Percentiles rank a stretch among this genome's conserved stretches.
phyloP scores from a whole-genome alignment of 345 rosid genomes.

The Melaleuca alternifolia region DNA sequence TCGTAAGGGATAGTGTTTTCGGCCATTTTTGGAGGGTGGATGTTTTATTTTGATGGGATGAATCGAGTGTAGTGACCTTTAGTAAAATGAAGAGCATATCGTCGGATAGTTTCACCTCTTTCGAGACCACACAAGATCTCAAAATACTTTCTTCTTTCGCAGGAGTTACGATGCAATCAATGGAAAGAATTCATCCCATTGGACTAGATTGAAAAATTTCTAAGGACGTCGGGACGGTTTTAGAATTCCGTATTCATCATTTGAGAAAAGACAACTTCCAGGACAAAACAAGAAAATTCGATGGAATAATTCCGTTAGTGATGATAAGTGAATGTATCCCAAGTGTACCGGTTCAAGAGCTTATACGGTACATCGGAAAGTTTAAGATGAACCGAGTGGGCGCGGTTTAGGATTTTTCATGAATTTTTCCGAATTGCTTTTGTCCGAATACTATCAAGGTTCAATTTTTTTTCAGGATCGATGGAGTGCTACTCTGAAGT shows the following conservation, averaged over 20 bases:
- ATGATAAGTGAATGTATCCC: not conserved
- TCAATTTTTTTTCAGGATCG: not conserved
- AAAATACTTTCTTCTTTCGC: rapidly evolving
- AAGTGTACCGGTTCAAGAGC: rapidly evolving
- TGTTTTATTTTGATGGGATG: too few species aligned
- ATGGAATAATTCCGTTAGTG: rapidly evolving
- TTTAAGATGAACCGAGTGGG: not conserved
- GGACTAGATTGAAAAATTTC: not conserved
- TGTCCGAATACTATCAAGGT: not conserved
- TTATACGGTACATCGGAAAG: rapidly evolving
- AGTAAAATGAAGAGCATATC: not conserved
- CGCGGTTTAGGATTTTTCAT: not conserved
- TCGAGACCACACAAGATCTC: not conserved
- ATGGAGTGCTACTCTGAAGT: too few species aligned
- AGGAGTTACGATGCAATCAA: not conserved
- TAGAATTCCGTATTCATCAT: not conserved
- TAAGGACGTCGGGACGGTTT: not conserved
- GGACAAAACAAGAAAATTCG: not conserved
- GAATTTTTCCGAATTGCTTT: not conserved
- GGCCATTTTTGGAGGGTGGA: not conserved
- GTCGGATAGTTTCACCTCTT: not conserved
- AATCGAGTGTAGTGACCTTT: not conserved
- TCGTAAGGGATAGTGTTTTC: not conserved
- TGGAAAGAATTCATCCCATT: not conserved
- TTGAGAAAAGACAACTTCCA: not conserved